Conservation (phyloP, 345 rosid species). For the Syzygium oleosum region DNA sequence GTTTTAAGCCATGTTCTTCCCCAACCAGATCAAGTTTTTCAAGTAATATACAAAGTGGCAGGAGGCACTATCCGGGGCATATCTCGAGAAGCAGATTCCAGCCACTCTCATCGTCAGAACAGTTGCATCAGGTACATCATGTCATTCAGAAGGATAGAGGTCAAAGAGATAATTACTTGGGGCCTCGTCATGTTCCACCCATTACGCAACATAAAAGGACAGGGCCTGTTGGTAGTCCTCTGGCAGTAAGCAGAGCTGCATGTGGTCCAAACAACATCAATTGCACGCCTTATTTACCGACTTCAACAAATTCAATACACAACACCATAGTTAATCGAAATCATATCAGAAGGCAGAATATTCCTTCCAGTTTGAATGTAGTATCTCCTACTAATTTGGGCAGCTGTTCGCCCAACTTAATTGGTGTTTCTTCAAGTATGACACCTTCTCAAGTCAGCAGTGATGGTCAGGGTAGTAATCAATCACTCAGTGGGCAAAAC, state of each 20-base stretch:
- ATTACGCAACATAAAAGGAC: slow-evolving; percentile 13
- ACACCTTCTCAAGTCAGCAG: not conserved
- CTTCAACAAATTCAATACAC: not conserved
- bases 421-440: not conserved
- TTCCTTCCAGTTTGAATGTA: not conserved
- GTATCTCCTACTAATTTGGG: not conserved
- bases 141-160: slow-evolving; percentile 26
- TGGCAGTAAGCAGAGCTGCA: not conserved
- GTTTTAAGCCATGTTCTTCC: slow-evolving; percentile 37
- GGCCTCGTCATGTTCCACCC: slow-evolving; percentile 20
- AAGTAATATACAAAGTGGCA: slow-evolving; percentile 15
- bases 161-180: slow-evolving; percentile 4
- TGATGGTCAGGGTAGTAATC: not conserved
- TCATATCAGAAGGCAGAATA: not conserved
- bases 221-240: slow-evolving; percentile 5
- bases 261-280: slow-evolving; percentile 6
- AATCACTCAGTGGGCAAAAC: not conserved
- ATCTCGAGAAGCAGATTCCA: slow-evolving; percentile 9
- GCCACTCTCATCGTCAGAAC: slow-evolving; percentile 9
- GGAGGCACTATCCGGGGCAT: slow-evolving; percentile 6
- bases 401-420: not conserved
- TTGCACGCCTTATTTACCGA: not conserved
- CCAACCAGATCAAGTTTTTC: slow-evolving; percentile 15
- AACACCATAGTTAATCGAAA: not conserved
- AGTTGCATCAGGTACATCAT: slow-evolving; percentile 14